Percentiles rank a stretch among this genome's conserved stretches.
Evolutionary conservation across 805 yeast genomes (phyloP).

Genomic region (Candida stauntonica): DNA sequence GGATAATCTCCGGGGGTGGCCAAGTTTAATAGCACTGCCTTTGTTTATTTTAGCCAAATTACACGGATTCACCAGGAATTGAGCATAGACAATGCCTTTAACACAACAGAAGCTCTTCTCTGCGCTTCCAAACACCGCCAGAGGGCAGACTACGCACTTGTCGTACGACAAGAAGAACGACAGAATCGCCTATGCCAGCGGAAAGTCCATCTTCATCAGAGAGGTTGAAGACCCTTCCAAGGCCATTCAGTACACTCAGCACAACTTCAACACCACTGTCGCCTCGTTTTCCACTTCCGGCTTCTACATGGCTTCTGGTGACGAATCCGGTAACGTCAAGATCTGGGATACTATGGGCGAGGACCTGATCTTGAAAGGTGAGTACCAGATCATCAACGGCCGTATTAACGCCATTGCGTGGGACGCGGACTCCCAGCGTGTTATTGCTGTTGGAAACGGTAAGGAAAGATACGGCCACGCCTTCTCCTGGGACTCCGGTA

Average conservation of each 20-base stretch:
- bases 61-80: too few relatives aligned
- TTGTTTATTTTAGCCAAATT: too few relatives aligned
- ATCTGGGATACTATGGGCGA: constrained; percentile 75
- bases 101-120: constrained; percentile 43
- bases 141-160: constrained; percentile 66
- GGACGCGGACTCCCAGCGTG: constrained; percentile 84
- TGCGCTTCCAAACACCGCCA: constrained; percentile 74
- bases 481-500: constrained; percentile 91
- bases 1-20: too few relatives aligned
- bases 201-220: constrained; percentile 73
- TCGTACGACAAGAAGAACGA: constrained; percentile 69
- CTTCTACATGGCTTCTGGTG: constrained; percentile 87
- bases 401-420: constrained; percentile 79
- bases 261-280: constrained; percentile 67
- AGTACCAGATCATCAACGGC: constrained; percentile 75
- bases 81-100: constrained; percentile 20
- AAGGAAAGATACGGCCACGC: constrained; percentile 89
- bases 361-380: constrained; percentile 63
- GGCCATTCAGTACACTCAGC: constrained; percentile 69
- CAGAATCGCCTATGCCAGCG: constrained; percentile 75
- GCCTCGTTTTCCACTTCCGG: constrained; percentile 90
- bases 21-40: too few relatives aligned
- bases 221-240: constrained; percentile 50
- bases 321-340: constrained; percentile 81
- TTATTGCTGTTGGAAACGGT: constrained; percentile 95